Evolutionary conservation across 768 basidiomycete species (phyloP), one percentile per base, ranked within the genome.

Genomic region (Lyophyllum decastes): DNA sequence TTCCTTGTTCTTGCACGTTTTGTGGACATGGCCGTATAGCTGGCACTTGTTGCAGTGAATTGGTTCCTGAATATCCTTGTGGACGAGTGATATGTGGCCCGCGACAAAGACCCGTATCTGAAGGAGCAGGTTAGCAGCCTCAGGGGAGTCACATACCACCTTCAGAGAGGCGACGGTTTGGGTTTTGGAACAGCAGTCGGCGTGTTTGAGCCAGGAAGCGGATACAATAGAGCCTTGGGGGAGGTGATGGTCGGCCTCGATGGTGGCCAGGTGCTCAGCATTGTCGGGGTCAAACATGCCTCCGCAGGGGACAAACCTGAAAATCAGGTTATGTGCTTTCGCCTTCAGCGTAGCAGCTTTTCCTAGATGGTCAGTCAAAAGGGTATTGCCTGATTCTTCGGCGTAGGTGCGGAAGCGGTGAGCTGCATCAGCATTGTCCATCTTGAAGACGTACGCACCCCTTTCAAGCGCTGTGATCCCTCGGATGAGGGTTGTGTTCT

Each of bases 121-220:
- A 1, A 55, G 25, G 45, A 55, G 35, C 7, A 21, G 49, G 49
- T 60, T 60, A 45, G 59, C 54, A 19, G 17, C 55, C 21, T 26
- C 17, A 1, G 54, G 21, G 24, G 46, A 21, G 35, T 12, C 9
- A 10, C 47, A 56, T 6, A 33, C 38, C 11, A 56, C n/a, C 25
- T 43, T 49, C 14, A 47, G 3, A 5, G 54, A 47, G 12, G 35
- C 54, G 1, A 55, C 22, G 34, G 44, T 38, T 30, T 55, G 54
- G 11, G 38, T 55, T n/a, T 35, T 8, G 2, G 21, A 24, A 14
- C 50, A 14, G 14, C 21, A 4, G n/a, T 52, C 50, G 4, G 50
- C 24, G 0, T 22, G 22, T 11, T 50, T 51, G 27, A 57, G 49
- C 55, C 49, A 57, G n/a, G 26, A 10, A 11, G 49, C 55, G 17